phyloP scores from a whole-genome alignment of 2,329 filamentous ascomycete genomes.

The Elsinoe perseae region DNA sequence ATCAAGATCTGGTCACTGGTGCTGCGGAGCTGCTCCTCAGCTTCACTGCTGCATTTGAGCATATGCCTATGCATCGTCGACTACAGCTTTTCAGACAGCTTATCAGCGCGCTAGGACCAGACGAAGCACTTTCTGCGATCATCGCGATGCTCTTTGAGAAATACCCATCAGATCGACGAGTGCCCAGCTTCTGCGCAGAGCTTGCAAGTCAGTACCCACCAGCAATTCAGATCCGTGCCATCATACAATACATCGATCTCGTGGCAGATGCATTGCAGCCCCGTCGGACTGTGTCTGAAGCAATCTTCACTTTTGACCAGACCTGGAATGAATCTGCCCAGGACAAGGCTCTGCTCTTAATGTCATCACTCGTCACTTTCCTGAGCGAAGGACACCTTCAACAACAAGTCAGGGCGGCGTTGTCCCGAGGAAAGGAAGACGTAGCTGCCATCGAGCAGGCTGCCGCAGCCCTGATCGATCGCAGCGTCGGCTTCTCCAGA shows the following conservation, averaged over 20 bases:
- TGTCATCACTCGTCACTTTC: slow-evolving; percentile 9
- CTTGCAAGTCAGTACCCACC: slow-evolving; percentile 66
- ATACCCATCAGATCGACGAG: slow-evolving; percentile 67
- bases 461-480: slow-evolving; percentile 33
- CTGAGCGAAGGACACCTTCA: slow-evolving; percentile 30
- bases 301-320: slow-evolving; percentile 51
- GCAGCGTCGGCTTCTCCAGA: slow-evolving; percentile 19
- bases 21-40: slow-evolving; percentile 87
- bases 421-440: slow-evolving; percentile 17
- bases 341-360: background rate
- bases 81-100: slow-evolving; percentile 77
- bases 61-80: slow-evolving; percentile 81
- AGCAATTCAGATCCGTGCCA: slow-evolving; percentile 62
- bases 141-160: slow-evolving; percentile 85
- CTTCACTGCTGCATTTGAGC: slow-evolving; percentile 93
- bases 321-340: background rate
- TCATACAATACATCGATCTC: slow-evolving; percentile 68
- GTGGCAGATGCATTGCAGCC: slow-evolving; percentile 66
- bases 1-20: slow-evolving; percentile 70
- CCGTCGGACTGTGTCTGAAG: slow-evolving; percentile 64
- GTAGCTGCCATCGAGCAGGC: slow-evolving; percentile 29
- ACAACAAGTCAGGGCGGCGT: slow-evolving; percentile 35
- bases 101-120: slow-evolving; percentile 72
- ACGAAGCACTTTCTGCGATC: slow-evolving; percentile 82
- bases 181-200: slow-evolving; percentile 66